A percentile compares a stretch with the other conserved stretches of the same genome.
Evolutionary conservation across 2,329 filamentous ascomycete genomes (phyloP).

Genomic region (Clonostachys chloroleuca): DNA sequence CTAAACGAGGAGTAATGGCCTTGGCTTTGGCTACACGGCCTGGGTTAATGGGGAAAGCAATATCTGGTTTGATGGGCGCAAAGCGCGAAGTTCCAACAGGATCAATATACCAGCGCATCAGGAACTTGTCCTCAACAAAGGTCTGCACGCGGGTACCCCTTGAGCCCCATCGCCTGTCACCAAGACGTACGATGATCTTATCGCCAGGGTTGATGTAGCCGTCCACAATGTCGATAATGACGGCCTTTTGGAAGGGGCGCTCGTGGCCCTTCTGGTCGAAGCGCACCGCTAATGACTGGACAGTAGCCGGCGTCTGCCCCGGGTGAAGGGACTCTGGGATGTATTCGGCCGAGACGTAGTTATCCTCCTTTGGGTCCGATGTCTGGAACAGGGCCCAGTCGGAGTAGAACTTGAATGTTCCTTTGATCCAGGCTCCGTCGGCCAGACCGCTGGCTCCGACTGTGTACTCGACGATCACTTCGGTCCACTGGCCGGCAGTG

Average conservation of each 20-base stretch:
- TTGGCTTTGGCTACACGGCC: conserved; percentile 12
- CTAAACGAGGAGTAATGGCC: conserved; percentile 10
- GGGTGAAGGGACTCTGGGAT: conserved; percentile 12
- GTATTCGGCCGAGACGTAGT: conserved; percentile 26
- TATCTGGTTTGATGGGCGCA: conserved; percentile 23
- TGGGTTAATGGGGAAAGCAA: conserved; percentile 14
- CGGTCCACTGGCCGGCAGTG: conserved; percentile 19
- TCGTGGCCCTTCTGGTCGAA: conserved; percentile 32
- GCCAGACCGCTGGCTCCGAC: conserved; percentile 11
- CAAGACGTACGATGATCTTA: conserved; percentile 22
- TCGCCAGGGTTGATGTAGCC: conserved; percentile 27
- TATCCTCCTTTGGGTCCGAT: conserved; percentile 16
- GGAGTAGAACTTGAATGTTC: conserved; percentile 30
- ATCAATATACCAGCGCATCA: conserved; percentile 28
- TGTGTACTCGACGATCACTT: conserved; percentile 17
- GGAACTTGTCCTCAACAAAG: conserved; percentile 24
- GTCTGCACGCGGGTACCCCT: conserved; percentile 23
- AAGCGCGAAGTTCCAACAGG: conserved; percentile 26
- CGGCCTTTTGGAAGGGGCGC: conserved; percentile 28
- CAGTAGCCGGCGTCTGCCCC: conserved; percentile 22
- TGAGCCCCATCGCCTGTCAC: conserved; percentile 21
- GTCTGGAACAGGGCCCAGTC: conserved; percentile 28
- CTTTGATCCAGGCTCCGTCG: conserved; percentile 27
- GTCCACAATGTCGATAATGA: conserved; percentile 27
- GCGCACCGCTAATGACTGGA: conserved; percentile 20